These are phyloP conservation scores for Calonectria fujianensis DNA, from an alignment of 2,329 filamentous ascomycete genomes.

Conservation along the genomic window DNA sequence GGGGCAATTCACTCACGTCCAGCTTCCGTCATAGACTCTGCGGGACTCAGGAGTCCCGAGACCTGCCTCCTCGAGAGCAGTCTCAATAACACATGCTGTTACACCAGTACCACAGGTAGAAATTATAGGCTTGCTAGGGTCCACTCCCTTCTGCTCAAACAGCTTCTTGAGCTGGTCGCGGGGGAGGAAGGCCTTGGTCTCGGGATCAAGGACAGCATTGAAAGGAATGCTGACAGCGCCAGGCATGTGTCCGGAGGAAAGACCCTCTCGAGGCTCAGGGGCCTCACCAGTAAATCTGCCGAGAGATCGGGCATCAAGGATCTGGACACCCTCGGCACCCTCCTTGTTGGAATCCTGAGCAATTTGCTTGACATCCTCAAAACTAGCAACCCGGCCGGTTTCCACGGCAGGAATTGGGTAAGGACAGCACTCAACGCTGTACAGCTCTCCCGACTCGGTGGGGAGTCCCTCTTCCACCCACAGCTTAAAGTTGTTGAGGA, in stretches of 20 bases:
- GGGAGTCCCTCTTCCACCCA: constrained; percentile 91
- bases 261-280: constrained; percentile 88
- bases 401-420: constrained; percentile 79
- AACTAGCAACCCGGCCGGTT: constrained; percentile 81
- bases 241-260: constrained; percentile 94
- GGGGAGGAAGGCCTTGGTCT: constrained; percentile 87
- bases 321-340: constrained; percentile 87
- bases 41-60: constrained; percentile 81
- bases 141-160: constrained; percentile 87
- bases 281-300: constrained; percentile 89
- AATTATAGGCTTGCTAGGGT: constrained; percentile 87
- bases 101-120: constrained; percentile 95
- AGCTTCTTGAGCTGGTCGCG: constrained; percentile 82
- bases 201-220: constrained; percentile 84
- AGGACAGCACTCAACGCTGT: constrained; percentile 78
- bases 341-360: constrained; percentile 87
- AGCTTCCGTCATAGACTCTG: constrained; percentile 95
- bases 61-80: constrained; percentile 86
- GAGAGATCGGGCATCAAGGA: constrained; percentile 88
- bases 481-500: constrained; percentile 96
- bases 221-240: constrained; percentile 90
- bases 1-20: constrained; percentile 83
- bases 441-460: constrained; percentile 86
- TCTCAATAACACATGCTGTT: constrained; percentile 92
- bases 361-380: constrained; percentile 87